Base-by-base conservation (phyloP, 2,329 filamentous ascomycete genomes). In the Cadophora luteo-olivacea region DNA sequence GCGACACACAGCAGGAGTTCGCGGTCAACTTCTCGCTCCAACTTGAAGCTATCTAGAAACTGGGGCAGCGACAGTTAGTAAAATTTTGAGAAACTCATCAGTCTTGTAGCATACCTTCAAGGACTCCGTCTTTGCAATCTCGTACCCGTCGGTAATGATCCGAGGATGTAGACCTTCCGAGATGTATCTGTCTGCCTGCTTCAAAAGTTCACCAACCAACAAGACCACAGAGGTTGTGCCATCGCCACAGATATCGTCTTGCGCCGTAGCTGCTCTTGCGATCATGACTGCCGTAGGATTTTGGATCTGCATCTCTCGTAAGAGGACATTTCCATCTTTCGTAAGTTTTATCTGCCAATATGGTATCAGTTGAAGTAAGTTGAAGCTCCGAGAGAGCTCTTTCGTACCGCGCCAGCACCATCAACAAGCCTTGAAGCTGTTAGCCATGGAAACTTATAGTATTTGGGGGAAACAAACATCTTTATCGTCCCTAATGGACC, bases 231-330 rank as follows among this genome's bases (percentile, higher is more conserved):
- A 97, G 52, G 96, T 99, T 76, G 96, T 99, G 78, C 96, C 96
- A 81, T 99, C 96, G 78, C 96, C 96, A 76, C 93, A 97, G 76
- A 99, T 99, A 78, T 99, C 96, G 81, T 99, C 96, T 81, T 99
- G 95, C 74, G 96, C 96, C 48, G 96, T 99, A 68, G 96, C 96
- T 77, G 95, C 94, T 79, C 89, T 84, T 67, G 88, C 89, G 80
- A 91, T 91, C 88, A 91, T 91, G 71, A 96, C 96, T 73, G 96
- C 96, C 45, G 96, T 99, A 33, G 96, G 96, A 82, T 98, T 98
- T 84, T 97, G 95, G 80, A 98, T 98, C 89, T 98, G 94, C 89
- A 91, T 91, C 80, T 91, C 89, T 76, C 89, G 84, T 72, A 91
- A 82, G 32, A 91, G 85, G 70, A 98, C 95, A 78, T 97, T 97